Conservation (phyloP, 495 filamentous ascomycete genomes). For the Tetracladium setigerum region DNA sequence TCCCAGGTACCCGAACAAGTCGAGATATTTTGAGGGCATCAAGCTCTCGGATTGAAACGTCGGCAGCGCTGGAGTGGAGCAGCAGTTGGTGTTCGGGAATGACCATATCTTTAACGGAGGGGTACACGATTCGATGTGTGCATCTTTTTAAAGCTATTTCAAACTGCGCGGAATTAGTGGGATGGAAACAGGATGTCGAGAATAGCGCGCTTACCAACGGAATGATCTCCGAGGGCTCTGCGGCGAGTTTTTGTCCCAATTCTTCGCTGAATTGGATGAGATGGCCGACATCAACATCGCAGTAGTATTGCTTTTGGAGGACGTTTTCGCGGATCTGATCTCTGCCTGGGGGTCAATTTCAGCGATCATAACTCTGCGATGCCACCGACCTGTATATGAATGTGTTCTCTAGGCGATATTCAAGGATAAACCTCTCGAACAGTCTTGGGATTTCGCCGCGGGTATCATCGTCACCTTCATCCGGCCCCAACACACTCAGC, state of each 20-base stretch:
- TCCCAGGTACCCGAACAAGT: slow-evolving; percentile 92
- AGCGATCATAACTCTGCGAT: not conserved
- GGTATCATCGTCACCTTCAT: slow-evolving; percentile 45
- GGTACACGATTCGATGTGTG: slow-evolving; percentile 82
- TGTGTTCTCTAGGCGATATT: slow-evolving; percentile 91
- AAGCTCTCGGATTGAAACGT: slow-evolving; percentile 89
- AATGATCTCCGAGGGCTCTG: slow-evolving; percentile 87
- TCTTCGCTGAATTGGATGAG: slow-evolving; percentile 96
- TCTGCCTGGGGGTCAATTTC: slow-evolving; percentile 39
- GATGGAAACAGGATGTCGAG: not conserved
- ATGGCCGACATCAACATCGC: slow-evolving; percentile 95
- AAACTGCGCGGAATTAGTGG: slow-evolving; percentile 51
- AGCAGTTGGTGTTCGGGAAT: slow-evolving; percentile 93
- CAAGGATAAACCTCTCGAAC: slow-evolving; percentile 79
- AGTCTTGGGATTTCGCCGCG: slow-evolving; percentile 50
- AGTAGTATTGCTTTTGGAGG: slow-evolving; percentile 88
- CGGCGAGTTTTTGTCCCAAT: slow-evolving; percentile 82
- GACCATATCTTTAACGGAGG: slow-evolving; percentile 57
- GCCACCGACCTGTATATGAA: slow-evolving; percentile 83
- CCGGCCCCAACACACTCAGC: slow-evolving; percentile 67
- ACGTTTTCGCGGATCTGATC: slow-evolving; percentile 96
- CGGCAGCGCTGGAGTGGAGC: slow-evolving; percentile 82
- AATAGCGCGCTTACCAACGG: slow-evolving; percentile 56
- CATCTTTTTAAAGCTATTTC: slow-evolving; percentile 84
- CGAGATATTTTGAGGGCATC: slow-evolving; percentile 89